Percentiles rank a stretch among this genome's conserved stretches.
These are phyloP conservation scores for Dothiorella sarmentorum DNA, from an alignment of 2,329 filamentous ascomycete species.

Conservation along the genomic window DNA sequence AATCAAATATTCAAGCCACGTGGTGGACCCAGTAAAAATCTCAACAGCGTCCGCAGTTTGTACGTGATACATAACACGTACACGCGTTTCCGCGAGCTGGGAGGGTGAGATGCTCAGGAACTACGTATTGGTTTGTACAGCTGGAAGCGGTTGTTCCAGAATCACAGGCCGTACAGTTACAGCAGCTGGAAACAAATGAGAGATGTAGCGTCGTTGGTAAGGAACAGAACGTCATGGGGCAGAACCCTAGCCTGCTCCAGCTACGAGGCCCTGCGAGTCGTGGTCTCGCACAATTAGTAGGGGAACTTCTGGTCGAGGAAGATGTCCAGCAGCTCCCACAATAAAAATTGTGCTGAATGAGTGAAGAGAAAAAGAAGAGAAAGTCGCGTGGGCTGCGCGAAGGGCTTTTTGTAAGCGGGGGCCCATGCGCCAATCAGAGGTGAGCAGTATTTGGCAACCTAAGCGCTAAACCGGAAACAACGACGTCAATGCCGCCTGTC, in stretches of 20 bases:
- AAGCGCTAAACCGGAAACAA: conserved; percentile 10
- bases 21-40: neutral
- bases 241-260: conserved; percentile 59
- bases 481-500: conserved; percentile 14
- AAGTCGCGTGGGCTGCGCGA: neutral
- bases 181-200: neutral
- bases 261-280: conserved; percentile 55
- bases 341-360: conserved; percentile 64
- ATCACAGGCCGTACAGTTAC: too few relatives aligned
- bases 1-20: neutral
- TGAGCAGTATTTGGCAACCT: neutral
- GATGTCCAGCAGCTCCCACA: conserved; percentile 55
- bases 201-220: conserved; percentile 64
- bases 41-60: neutral
- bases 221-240: conserved; percentile 59
- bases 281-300: conserved; percentile 63
- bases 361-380: conserved; percentile 41
- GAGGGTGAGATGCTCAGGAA: neutral
- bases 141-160: too few relatives aligned
- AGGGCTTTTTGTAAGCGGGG: conserved; percentile 17
- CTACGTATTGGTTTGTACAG: neutral
- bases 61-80: neutral
- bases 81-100: neutral
- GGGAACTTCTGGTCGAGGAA: conserved; percentile 51
- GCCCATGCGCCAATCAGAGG: conserved; percentile 17